These are phyloP conservation scores for Phialophora chinensis DNA, from an alignment of 2,329 filamentous ascomycete genomes.

Conservation along the genomic window DNA sequence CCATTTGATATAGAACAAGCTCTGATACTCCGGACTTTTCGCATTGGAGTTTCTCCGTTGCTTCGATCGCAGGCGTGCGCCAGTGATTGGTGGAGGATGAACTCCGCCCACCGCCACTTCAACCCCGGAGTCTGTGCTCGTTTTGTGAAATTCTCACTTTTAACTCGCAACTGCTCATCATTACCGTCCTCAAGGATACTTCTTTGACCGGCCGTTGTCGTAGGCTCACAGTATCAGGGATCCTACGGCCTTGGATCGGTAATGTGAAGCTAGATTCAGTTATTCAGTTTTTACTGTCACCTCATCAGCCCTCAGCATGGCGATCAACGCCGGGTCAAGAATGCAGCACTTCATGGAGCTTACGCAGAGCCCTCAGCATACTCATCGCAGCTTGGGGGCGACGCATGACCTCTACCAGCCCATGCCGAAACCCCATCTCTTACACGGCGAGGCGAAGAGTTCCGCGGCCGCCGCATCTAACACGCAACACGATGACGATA, in stretches of 20 bases:
- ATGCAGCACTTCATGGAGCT: constrained; percentile 33
- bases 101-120: not conserved
- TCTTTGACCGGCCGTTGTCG: not conserved
- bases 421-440: constrained; percentile 30
- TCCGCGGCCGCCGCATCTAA: constrained; percentile 27
- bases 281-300: not conserved
- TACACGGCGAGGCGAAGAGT: constrained; percentile 37
- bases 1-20: not conserved
- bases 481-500: constrained; percentile 25
- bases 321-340: constrained; percentile 16
- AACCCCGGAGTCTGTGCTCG: not conserved
- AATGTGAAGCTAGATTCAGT: not conserved
- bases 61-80: not conserved
- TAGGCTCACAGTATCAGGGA: not conserved
- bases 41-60: not conserved
- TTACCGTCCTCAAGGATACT: not conserved
- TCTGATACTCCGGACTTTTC: not conserved
- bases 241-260: not conserved
- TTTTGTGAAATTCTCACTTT: not conserved
- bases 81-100: not conserved
- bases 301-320: constrained; percentile 6
- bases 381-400: constrained; percentile 17
- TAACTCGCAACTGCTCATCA: not conserved
- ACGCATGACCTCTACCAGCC: constrained; percentile 20
- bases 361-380: constrained; percentile 32